These are phyloP conservation scores for Pyricularia sp. DNA, from an alignment of 2,329 filamentous ascomycete genomes.

Conservation along the genomic window DNA sequence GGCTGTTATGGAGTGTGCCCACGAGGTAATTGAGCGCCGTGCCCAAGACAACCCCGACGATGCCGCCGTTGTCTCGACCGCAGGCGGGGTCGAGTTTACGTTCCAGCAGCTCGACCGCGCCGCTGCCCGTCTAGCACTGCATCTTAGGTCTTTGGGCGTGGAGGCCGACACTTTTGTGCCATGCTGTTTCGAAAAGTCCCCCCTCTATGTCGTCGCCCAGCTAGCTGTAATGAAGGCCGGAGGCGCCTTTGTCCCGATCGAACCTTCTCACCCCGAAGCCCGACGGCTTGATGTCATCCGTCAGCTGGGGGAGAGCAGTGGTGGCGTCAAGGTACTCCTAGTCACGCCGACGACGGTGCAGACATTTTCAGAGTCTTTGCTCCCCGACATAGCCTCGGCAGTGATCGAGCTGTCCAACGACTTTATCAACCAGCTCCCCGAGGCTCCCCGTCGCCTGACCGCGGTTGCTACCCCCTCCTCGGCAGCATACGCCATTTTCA, in stretches of 20 bases:
- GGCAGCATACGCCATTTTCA: constrained; percentile 46
- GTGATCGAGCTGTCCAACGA: constrained; percentile 20
- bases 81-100: constrained; percentile 9
- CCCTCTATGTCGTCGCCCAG: background rate
- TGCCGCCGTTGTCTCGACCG: constrained; percentile 1
- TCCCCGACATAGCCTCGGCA: constrained; percentile 15
- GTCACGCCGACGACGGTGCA: constrained; percentile 32
- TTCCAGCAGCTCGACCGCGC: background rate
- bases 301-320: constrained; percentile 30
- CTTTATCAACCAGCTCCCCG: background rate
- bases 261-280: constrained; percentile 27
- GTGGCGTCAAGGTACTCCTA: constrained; percentile 26
- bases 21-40: background rate
- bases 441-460: background rate
- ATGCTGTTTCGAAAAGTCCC: background rate
- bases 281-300: constrained; percentile 24
- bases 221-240: background rate
- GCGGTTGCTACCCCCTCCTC: constrained; percentile 15
- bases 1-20: background rate
- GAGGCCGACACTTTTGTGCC: background rate
- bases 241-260: constrained; percentile 29
- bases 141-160: constrained; percentile 17
- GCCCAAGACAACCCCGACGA: background rate
- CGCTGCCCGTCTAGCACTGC: background rate
- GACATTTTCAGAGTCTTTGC: constrained; percentile 28